Base-by-base conservation (phyloP, 2,329 filamentous ascomycete genomes). In the Penicillium sp. region DNA sequence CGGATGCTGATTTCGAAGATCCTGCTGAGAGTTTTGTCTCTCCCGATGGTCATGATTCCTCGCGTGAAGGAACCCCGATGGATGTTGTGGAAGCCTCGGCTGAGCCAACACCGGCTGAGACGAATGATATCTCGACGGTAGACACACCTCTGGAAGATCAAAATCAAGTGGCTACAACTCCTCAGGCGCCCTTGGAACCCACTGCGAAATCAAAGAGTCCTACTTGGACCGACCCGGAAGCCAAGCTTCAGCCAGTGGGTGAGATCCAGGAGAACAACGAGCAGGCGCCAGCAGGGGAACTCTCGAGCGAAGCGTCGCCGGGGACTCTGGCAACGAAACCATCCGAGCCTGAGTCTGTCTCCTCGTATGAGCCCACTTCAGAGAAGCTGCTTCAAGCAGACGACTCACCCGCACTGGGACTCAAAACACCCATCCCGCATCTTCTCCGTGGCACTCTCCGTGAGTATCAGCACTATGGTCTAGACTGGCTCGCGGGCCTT, bases 381-480 rank as follows among this genome's bases (percentile, higher is more conserved):
- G 68, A 71, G 38, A 67, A 67, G 37, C 54, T 53, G 28, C 48
- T 55, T 47, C 72, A 66, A 46, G 54, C 68, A 45, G 64, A 65
- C 52, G 60, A 67, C 46, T 71, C 73, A 3, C 69, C 72, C 29
- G 68, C 64, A 40, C 68, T 69, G 46, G 64, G 68, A 29, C 52
- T 74, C 49, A 86, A 84, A 57, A 90, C 84, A 0, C 83, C 86
- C 6, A 80, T 93, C 9, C 90, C 90, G 0, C 86, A 89, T 52
- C 78, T 98, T 9, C 75, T 96, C 0, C 85, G 93, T 43, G 93
- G 93, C 18, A 95, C 83, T 0, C 74, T 98, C 9, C 86, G 94
- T 66, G 91, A 95, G 66, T 98, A 98, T 63, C 93, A 98, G 60
- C 93, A 96, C 62, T 88, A 88, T 62, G 94, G 93, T n/a, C 73